Conservation (phyloP, 495 filamentous ascomycete species). For the Neurospora hispaniola region DNA sequence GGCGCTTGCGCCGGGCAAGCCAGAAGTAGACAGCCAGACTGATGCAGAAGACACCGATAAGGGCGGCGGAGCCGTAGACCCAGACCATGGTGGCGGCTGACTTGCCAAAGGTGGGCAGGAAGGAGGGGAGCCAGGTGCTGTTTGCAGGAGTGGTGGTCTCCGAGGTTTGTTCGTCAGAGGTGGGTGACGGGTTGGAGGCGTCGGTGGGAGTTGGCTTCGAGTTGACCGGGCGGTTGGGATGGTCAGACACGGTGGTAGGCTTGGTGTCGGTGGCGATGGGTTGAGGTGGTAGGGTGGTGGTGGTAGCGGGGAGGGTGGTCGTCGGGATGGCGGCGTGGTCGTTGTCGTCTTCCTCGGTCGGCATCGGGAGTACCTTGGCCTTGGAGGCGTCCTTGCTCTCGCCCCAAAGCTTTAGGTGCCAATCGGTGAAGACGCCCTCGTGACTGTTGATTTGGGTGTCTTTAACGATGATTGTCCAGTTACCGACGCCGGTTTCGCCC, state of each 20-base stretch:
- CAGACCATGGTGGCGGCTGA: constrained; percentile 82
- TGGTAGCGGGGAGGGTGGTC: constrained; percentile 28
- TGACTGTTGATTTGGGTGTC: constrained; percentile 70
- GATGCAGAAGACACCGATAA: constrained; percentile 77
- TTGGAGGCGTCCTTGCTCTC: constrained; percentile 65
- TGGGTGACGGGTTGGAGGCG: constrained; percentile 19
- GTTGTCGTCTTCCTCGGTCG: constrained; percentile 70
- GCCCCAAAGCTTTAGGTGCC: constrained; percentile 92
- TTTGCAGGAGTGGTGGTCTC: constrained; percentile 25
- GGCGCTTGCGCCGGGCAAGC: constrained; percentile 63
- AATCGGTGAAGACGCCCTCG: constrained; percentile 74
- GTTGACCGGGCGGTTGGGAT: constrained; percentile 67
- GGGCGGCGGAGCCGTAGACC: constrained; percentile 79
- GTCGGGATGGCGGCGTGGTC: constrained; percentile 53
- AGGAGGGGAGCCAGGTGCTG: constrained; percentile 64
- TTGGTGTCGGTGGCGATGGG: constrained; percentile 18
- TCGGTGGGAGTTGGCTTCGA: constrained; percentile 35
- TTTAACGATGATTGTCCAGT: constrained; percentile 84
- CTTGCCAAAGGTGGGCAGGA: constrained; percentile 91
- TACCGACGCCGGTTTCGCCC: constrained; percentile 81
- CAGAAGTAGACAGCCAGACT: constrained; percentile 72
- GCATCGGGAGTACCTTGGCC: constrained; percentile 67
- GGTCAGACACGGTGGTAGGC: constrained; percentile 50
- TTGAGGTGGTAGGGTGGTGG: constrained; percentile 27
- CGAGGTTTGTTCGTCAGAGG: constrained; percentile 15